Conservation (phyloP, 371 early-diverging fungal genomes). For the Dinochytrium kinnereticum region DNA sequence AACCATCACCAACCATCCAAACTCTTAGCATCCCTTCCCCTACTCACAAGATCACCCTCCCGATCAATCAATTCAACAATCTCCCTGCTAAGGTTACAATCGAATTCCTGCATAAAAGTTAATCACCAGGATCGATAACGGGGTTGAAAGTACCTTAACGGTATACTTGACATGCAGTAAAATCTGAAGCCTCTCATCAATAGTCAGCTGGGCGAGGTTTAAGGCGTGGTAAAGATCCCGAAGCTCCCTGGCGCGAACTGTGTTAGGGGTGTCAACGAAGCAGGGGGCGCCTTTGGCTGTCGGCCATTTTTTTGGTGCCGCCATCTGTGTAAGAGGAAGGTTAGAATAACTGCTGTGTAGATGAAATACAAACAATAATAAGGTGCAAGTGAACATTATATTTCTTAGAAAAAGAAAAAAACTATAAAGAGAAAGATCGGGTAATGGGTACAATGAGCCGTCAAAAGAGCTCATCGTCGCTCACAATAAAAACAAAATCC, state of each 20-base stretch:
- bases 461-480: too few species aligned
- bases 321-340: conserved; percentile 45
- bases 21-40: conserved; percentile 50
- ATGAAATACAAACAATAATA: too few species aligned
- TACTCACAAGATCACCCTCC: conserved; percentile 59
- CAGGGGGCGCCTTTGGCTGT: conserved; percentile 22
- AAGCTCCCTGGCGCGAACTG: conserved; percentile 57
- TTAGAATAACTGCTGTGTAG: too few species aligned
- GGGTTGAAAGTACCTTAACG: conserved; percentile 47
- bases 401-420: too few species aligned
- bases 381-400: too few species aligned
- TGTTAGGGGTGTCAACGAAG: conserved; percentile 58
- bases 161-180: conserved; percentile 62
- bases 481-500: too few species aligned
- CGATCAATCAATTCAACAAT: conserved; percentile 61
- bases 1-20: conserved; percentile 48
- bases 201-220: conserved; percentile 37
- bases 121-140: background rate
- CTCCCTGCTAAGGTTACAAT: conserved; percentile 57
- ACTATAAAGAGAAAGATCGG: too few species aligned
- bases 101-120: conserved; percentile 49
- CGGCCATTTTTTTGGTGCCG: conserved; percentile 55
- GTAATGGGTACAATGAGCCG: too few species aligned
- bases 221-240: conserved; percentile 58
- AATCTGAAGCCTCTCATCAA: conserved; percentile 60